These are phyloP conservation scores for Trametopsis cervina DNA, from an alignment of 768 basidiomycete species.

Conservation along the genomic window DNA sequence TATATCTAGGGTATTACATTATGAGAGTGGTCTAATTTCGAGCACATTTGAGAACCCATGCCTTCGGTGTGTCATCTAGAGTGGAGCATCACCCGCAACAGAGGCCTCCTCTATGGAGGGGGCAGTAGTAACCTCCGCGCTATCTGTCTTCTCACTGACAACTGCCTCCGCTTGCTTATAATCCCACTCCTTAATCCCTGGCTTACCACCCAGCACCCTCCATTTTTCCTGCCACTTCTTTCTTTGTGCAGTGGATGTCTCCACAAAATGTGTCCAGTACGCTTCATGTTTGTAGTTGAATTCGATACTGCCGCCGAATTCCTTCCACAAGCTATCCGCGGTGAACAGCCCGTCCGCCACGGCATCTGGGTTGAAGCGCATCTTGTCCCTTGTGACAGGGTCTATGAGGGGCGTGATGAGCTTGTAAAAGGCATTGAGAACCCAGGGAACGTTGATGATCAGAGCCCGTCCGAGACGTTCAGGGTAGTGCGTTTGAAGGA, in stretches of 20 bases:
- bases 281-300: slow-evolving; percentile 70
- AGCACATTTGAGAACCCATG: no score
- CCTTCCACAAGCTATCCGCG: slow-evolving; percentile 59
- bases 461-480: slow-evolving; percentile 75
- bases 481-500: slow-evolving; percentile 79
- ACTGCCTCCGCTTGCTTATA: slow-evolving; percentile 41
- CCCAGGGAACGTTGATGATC: slow-evolving; percentile 76
- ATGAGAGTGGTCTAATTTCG: no score
- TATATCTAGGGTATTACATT: no score
- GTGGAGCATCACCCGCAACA: no score
- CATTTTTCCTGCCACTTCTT: slow-evolving; percentile 51
- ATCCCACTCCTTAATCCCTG: slow-evolving; percentile 78
- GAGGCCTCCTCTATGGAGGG: no score
- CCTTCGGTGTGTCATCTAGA: no score
- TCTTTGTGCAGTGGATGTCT: slow-evolving; percentile 45
- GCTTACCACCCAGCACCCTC: slow-evolving; percentile 55
- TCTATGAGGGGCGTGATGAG: slow-evolving; percentile 78
- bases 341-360: slow-evolving; percentile 63
- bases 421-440: slow-evolving; percentile 70
- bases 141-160: no score
- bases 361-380: slow-evolving; percentile 68
- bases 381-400: slow-evolving; percentile 68
- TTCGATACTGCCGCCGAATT: slow-evolving; percentile 63
- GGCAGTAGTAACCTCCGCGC: no score
- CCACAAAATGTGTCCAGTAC: slow-evolving; percentile 66